These are phyloP conservation scores for Talaromyces ruber DNA, from an alignment of 495 filamentous ascomycete species.

Conservation along the genomic window DNA sequence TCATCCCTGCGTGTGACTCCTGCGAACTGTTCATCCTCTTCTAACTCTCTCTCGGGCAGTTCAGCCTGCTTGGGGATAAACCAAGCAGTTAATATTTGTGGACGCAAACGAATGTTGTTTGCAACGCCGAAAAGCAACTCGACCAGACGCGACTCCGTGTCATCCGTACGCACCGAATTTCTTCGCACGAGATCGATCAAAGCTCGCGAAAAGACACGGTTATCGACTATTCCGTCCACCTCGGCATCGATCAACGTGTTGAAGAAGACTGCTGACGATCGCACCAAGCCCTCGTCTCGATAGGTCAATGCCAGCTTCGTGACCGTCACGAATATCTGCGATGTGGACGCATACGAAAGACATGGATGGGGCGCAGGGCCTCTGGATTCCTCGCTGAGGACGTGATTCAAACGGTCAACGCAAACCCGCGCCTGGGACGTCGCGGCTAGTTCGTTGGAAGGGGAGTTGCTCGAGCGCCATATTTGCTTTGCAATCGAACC, in stretches of 20 bases:
- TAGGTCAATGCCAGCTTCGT: slow-evolving; percentile 75
- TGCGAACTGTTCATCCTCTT: slow-evolving; percentile 59
- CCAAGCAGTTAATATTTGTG: slow-evolving; percentile 78
- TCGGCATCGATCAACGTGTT: slow-evolving; percentile 89
- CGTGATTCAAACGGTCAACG: slow-evolving; percentile 61
- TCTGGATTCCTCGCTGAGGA: slow-evolving; percentile 83
- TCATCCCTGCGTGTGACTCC: slow-evolving; percentile 84
- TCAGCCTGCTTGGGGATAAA: slow-evolving; percentile 44
- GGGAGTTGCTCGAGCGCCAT: slow-evolving; percentile 60
- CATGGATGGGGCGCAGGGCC: slow-evolving; percentile 82
- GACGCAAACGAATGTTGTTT: slow-evolving; percentile 86
- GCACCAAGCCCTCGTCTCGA: slow-evolving; percentile 69
- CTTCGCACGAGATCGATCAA: slow-evolving; percentile 67
- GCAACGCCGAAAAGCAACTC: slow-evolving; percentile 90
- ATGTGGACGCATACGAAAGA: slow-evolving; percentile 70
- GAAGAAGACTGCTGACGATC: slow-evolving; percentile 76
- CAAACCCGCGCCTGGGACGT: slow-evolving; percentile 41
- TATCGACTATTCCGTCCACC: slow-evolving; percentile 86
- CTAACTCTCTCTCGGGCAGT: slow-evolving; percentile 13
- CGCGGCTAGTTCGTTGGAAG: slow-evolving; percentile 39
- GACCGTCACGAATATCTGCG: slow-evolving; percentile 79
- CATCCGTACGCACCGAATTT: slow-evolving; percentile 50
- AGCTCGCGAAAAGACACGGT: slow-evolving; percentile 70
- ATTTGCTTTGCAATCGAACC: slow-evolving; percentile 49
- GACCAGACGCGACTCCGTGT: slow-evolving; percentile 76